Conservation (phyloP, 2,329 filamentous ascomycete species). For the Chaetomiaceae sp. region DNA sequence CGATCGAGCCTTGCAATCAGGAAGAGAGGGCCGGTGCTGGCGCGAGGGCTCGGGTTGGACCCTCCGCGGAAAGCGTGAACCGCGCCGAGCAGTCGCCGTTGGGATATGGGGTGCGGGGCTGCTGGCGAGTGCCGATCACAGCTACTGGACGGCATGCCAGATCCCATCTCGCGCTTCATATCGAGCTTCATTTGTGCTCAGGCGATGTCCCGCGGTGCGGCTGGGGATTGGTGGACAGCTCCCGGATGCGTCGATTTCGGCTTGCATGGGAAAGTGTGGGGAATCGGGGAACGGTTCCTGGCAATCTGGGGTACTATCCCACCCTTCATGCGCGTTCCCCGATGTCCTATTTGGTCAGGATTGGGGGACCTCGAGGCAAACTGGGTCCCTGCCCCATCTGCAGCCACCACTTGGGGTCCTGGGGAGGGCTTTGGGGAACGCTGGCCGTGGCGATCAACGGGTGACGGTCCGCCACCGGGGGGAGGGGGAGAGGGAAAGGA, state of each 20-base stretch:
- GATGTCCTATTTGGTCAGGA: constrained; percentile 9
- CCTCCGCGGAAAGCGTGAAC: constrained; percentile 29
- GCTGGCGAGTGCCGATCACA: constrained; percentile 21
- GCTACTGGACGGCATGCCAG: constrained; percentile 21
- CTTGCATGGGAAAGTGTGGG: constrained; percentile 21
- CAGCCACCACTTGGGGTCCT: neutral
- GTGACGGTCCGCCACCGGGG: constrained; percentile 6
- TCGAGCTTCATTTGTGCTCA: constrained; percentile 26
- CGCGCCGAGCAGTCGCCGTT: constrained; percentile 20
- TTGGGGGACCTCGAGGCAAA: neutral
- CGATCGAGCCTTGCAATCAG: constrained; percentile 31
- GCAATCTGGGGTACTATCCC: constrained; percentile 26
- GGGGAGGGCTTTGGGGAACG: constrained; percentile 18
- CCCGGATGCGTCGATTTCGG: constrained; percentile 4
- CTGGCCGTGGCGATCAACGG: constrained; percentile 13
- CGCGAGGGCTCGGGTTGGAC: constrained; percentile 27
- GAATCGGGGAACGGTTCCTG: constrained; percentile 14
- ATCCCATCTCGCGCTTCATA: constrained; percentile 27
- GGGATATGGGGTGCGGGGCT: constrained; percentile 26
- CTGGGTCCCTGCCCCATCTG: constrained; percentile 4
- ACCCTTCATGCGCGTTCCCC: constrained; percentile 24
- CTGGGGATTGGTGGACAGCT: constrained; percentile 20
- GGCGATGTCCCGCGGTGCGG: constrained; percentile 21
- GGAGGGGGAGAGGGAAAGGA: too few species aligned
- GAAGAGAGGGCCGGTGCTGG: constrained; percentile 33